These are phyloP conservation scores for Yarrowia osloensis DNA, from an alignment of 805 yeast genomes.

Conservation along the genomic window DNA sequence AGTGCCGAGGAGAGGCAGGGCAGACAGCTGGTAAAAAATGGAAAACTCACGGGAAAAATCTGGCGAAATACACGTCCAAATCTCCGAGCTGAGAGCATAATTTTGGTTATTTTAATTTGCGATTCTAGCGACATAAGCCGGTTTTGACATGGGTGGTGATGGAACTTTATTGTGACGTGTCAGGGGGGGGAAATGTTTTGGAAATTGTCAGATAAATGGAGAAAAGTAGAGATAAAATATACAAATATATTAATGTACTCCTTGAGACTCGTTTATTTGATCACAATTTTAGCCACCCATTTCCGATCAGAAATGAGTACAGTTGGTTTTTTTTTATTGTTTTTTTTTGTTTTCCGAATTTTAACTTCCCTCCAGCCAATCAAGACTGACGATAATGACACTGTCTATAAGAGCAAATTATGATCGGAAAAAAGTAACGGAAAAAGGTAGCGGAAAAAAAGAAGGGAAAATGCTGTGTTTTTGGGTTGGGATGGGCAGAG, in stretches of 20 bases:
- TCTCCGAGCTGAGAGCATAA: no score
- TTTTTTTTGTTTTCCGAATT: neutral
- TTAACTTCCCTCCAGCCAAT: neutral
- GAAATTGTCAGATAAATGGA: no score
- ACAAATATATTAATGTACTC: no score
- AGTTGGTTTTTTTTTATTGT: neutral
- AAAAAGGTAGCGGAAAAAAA: neutral
- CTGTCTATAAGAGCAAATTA: conserved; percentile 2
- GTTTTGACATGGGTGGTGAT: neutral
- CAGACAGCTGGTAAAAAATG: no score
- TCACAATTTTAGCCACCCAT: no score
- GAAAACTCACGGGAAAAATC: no score
- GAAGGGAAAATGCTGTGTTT: neutral
- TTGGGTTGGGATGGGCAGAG: neutral
- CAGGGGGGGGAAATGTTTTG: no score
- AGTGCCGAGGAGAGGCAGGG: neutral
- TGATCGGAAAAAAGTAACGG: neutral
- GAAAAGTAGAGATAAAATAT: no score
- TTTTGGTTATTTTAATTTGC: no score
- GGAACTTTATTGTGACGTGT: neutral
- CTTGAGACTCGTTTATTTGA: no score
- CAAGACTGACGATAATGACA: neutral
- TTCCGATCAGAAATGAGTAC: no score
- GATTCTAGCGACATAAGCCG: neutral
- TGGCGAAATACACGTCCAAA: no score